Base-by-base conservation (phyloP, 2,329 filamentous ascomycete species). In the Ascochyta koolunga region DNA sequence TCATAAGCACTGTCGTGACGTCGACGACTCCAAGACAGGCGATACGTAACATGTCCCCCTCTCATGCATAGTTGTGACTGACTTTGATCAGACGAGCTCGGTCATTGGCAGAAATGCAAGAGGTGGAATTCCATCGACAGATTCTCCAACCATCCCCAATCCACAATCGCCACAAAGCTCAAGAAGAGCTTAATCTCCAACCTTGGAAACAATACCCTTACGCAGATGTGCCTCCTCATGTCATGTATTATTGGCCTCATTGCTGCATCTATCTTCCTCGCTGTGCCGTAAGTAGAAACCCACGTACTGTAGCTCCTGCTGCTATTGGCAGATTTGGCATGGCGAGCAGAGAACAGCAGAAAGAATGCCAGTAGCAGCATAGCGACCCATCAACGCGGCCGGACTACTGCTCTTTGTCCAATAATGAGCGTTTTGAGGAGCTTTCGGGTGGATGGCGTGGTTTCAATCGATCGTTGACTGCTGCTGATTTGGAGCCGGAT, bases 81-180 rank as follows among this genome's bases (percentile, higher is more conserved):
- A 47, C 24, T 7, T 35, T 19, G 4, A 4, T 5, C 27, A 62
- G 70, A 70, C 37, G 70, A 71, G 44, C 56, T 73, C 10, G 69
- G 67, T 3, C 66, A 71, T 42, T 73, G 69, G 36, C 70, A 73
- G 33, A 68, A 64, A 22, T 71, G n/a, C n/a, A 67, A 62, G 22
- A 70, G 66, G 32, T 67, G 56, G 50, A 69, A 70, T 41, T 54
- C 13, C 1, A 37, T 51, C 25, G 61, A 69, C 52, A 66, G 61
- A 29, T 55, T 62, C 10, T 53, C 59, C 10, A 60, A 64, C 8
- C 40, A 62, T 25, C 59, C 61, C 1, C 69, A 70, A 48, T 67
- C 67, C 1, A 67, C 64, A 2, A 64, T 71, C 13, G 65, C 70
- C 2, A 72, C 69, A 0, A 71, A 71, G 37, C 49, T 67, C 47